A percentile compares a stretch with the other conserved stretches of the same genome.
These are phyloP conservation scores for Xylariaceae sp. DNA, from an alignment of 2,329 filamentous ascomycete genomes.

Conservation along the genomic window DNA sequence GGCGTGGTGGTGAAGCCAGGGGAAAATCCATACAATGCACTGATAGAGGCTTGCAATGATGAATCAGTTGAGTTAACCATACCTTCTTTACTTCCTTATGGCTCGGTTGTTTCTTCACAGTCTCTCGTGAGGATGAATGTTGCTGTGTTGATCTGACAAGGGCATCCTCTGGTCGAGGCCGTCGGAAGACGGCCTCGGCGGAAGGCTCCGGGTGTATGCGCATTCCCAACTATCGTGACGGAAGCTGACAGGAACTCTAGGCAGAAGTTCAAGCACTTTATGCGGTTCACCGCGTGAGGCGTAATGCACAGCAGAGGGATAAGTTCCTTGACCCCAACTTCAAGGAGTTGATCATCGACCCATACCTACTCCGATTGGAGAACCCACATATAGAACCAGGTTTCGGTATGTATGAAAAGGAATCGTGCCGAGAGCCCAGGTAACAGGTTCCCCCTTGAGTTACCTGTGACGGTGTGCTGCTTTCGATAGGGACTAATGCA, in stretches of 20 bases:
- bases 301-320: conserved; percentile 75
- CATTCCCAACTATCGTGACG: not conserved
- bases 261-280: conserved; percentile 73
- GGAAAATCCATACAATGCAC: conserved; percentile 75
- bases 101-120: not conserved
- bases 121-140: not conserved
- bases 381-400: conserved; percentile 65
- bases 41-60: conserved; percentile 69
- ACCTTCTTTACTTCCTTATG: not conserved
- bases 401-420: conserved; percentile 46
- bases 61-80: conserved; percentile 59
- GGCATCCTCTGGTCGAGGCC: not conserved
- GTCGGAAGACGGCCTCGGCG: not conserved
- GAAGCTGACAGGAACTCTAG: conserved; percentile 43
- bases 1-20: conserved; percentile 52
- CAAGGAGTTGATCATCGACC: conserved; percentile 72
- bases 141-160: not conserved
- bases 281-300: conserved; percentile 69
- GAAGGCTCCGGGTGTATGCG: not conserved
- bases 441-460: not conserved
- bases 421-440: not conserved
- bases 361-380: conserved; percentile 71
- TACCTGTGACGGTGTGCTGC: not conserved
- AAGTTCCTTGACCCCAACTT: conserved; percentile 74
- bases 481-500: conserved; percentile 5